Conservation (phyloP, 768 basidiomycete genomes). For the Xerocomus potaroensis region DNA sequence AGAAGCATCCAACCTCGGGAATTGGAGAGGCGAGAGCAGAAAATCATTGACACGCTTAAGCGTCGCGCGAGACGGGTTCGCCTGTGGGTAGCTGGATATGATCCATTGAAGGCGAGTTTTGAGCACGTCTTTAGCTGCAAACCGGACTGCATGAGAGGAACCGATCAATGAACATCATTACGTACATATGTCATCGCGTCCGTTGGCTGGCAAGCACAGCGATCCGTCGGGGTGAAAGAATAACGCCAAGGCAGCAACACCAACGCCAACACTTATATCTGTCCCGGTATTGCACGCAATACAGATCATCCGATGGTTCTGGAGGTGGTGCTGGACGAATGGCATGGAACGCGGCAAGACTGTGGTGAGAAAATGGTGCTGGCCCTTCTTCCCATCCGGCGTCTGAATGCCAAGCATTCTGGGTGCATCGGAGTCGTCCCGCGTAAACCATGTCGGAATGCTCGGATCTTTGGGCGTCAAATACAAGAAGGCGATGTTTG, state of each 20-base stretch:
- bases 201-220: slow-evolving; percentile 8
- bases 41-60: slow-evolving; percentile 78
- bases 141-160: neutral
- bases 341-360: slow-evolving; percentile 46
- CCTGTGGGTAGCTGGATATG: slow-evolving; percentile 64
- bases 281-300: slow-evolving; percentile 55
- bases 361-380: slow-evolving; percentile 42
- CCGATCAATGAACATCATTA: slow-evolving; percentile 4
- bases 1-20: neutral
- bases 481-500: slow-evolving; percentile 14
- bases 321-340: slow-evolving; percentile 43
- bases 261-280: slow-evolving; percentile 62
- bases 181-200: slow-evolving; percentile 18
- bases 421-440: neutral
- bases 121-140: slow-evolving; percentile 57
- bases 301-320: slow-evolving; percentile 36
- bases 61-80: slow-evolving; percentile 81
- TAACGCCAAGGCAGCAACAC: slow-evolving; percentile 50
- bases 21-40: slow-evolving; percentile 43
- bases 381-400: slow-evolving; percentile 50
- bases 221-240: slow-evolving; percentile 57
- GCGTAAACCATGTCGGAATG: neutral
- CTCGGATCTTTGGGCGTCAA: slow-evolving; percentile 7
- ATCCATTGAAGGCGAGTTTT: slow-evolving; percentile 82
- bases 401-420: neutral